Evolutionary conservation across 768 basidiomycete genomes (phyloP).

Genomic region (Suillus plorans): DNA sequence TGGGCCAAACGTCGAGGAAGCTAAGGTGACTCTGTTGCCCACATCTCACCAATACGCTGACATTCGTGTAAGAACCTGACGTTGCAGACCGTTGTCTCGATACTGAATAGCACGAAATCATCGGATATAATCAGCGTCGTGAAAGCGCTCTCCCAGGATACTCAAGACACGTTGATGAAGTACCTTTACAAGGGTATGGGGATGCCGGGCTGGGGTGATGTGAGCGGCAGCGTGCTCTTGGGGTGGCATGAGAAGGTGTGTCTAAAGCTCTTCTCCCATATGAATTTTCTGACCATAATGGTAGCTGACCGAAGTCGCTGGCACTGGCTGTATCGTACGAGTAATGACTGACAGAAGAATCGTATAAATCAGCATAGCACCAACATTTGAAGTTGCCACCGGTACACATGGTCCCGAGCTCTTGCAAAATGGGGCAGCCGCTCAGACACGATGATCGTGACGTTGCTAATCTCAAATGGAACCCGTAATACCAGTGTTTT

Average conservation of each 20-base stretch:
- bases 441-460: too few relatives aligned
- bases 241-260: conserved; percentile 97
- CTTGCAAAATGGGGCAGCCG: too few relatives aligned
- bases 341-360: conserved; percentile 69
- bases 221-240: conserved; percentile 60
- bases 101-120: conserved; percentile 92
- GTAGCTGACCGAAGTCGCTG: conserved; percentile 90
- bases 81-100: conserved; percentile 77
- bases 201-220: conserved; percentile 56
- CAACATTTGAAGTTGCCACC: too few relatives aligned
- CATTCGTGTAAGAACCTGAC: conserved; percentile 59
- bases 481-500: too few relatives aligned
- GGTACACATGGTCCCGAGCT: too few relatives aligned
- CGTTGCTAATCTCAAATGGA: background rate
- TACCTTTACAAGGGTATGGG: conserved; percentile 98
- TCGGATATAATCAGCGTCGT: conserved; percentile 80
- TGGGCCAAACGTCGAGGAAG: conserved; percentile 83
- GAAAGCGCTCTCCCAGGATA: conserved; percentile 66
- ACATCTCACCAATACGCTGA: background rate
- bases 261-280: conserved; percentile 7
- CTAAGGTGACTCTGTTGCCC: conserved; percentile 62
- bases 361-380: conserved; percentile 36
- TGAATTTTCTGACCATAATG: conserved; percentile 5
- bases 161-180: conserved; percentile 88
- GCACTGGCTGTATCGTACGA: conserved; percentile 92